Conservation (phyloP, 2,329 filamentous ascomycete species). For the Ambrosiella cleistominuta region DNA sequence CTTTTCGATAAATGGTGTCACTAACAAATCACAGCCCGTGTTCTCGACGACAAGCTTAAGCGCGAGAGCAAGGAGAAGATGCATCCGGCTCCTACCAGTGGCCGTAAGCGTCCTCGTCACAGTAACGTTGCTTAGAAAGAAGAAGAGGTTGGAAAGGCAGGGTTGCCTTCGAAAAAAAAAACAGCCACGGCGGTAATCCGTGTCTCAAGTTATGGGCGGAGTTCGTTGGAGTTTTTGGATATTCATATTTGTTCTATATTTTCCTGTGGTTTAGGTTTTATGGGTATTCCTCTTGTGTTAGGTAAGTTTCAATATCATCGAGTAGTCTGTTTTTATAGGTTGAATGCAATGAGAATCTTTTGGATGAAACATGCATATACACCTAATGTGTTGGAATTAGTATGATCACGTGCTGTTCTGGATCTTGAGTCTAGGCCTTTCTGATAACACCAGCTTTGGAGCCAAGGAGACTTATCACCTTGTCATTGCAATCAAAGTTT, state of each 20-base stretch:
- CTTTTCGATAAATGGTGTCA: neutral
- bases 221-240: neutral
- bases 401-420: too few relatives aligned
- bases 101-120: conserved; percentile 30
- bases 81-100: conserved; percentile 31
- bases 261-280: neutral
- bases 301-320: too few relatives aligned
- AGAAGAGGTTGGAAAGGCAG: neutral
- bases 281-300: neutral
- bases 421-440: too few relatives aligned
- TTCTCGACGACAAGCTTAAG: conserved; percentile 50
- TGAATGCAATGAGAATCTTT: too few relatives aligned
- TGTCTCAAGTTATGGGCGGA: neutral
- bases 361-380: too few relatives aligned
- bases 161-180: neutral
- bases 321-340: too few relatives aligned
- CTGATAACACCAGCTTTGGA: too few relatives aligned
- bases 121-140: neutral
- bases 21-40: conserved; percentile 31
- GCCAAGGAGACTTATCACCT: too few relatives aligned
- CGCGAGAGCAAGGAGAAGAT: conserved; percentile 43
- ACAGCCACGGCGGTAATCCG: neutral
- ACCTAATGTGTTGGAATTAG: too few relatives aligned
- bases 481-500: too few relatives aligned
- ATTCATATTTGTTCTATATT: neutral